Base-by-base conservation (phyloP, 139 green algal genomes). In the Closterium sp. region DNA sequence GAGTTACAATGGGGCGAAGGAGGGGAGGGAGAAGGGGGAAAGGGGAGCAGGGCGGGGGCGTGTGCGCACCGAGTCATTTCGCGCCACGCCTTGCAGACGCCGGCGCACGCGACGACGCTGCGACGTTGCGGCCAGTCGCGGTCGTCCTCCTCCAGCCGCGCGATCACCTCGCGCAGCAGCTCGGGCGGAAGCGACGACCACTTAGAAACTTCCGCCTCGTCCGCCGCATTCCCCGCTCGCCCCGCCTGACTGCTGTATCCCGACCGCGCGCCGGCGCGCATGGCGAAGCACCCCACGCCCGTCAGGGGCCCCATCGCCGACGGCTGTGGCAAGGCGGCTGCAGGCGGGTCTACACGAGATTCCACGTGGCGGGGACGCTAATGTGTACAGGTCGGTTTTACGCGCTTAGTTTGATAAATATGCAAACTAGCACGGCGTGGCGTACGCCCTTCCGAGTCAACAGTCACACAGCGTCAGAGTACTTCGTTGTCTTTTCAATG, bases 91-190 rank as follows among this genome's bases (percentile, higher is more conserved):
- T 87, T 93, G 85, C 90, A 93, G 1, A 93, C 90, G 13, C 30
- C 29, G 29, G 90, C 86, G 85, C 90, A 93, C 27, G 90, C 90
- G 10, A 90, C 85, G 45, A 93, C 90, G 84, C n/a, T 85, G 21
- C 31, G 50, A 13, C 90, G 29, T 13, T 27, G 24, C 21, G 90
- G 90, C 90, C 90, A 93, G 27, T 90, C 24, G 22, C 31, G 22
- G 22, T 93, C 85, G 38, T 32, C 90, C 24, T 22, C 42, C 50
- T 93, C 90, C 10, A 93, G 24, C 13, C 90, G 34, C 85, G 42
- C 30, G 22, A 93, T 85, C 31, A 93, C 31, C 85, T 93, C 90
- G 27, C 90, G 29, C n/a, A 93, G 90, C 19, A 93, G 86, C 85
- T 93, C 90, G 50, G 85, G 85, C 21, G 90, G 90, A 9, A 93